Evolutionary conservation across 768 basidiomycete species (phyloP).

Genomic region (Pilatotrama ljubarskyi): DNA sequence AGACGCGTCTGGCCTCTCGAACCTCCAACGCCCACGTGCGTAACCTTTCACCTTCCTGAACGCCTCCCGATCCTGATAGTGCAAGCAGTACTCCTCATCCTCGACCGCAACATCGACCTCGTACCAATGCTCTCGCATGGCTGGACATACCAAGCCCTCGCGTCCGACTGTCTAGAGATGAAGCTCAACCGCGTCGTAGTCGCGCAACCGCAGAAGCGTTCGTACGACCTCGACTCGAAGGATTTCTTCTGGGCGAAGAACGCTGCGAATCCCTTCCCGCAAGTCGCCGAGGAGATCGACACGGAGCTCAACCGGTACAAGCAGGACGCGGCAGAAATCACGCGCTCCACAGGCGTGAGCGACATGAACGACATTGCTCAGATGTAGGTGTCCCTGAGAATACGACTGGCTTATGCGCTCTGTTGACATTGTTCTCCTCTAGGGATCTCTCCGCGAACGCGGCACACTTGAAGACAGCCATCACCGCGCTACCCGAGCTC

Average conservation of each 20-base stretch:
- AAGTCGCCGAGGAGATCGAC: constrained; percentile 98
- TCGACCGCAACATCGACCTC: constrained; percentile 94
- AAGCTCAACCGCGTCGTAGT: constrained; percentile 94
- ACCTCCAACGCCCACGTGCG: constrained; percentile 84
- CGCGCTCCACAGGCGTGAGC: constrained; percentile 92
- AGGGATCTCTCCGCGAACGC: constrained; percentile 94
- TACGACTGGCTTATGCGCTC: background rate
- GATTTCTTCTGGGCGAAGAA: constrained; percentile 99
- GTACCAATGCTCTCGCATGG: constrained; percentile 93
- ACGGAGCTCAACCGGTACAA: constrained; percentile 89
- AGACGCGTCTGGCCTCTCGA: constrained; percentile 81
- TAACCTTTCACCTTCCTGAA: constrained; percentile 5
- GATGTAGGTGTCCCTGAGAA: constrained; percentile 56
- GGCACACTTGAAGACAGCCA: constrained; percentile 92
- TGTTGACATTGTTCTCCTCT: background rate
- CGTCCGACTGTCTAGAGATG: constrained; percentile 97
- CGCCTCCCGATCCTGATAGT: constrained; percentile 15
- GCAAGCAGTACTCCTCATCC: constrained; percentile 77
- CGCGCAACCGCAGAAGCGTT: constrained; percentile 69
- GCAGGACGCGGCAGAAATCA: constrained; percentile 95
- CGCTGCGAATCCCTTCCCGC: constrained; percentile 94
- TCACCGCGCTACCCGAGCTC: constrained; percentile 94
- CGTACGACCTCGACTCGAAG: constrained; percentile 96
- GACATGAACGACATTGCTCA: constrained; percentile 95
- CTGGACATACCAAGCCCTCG: constrained; percentile 98